phyloP scores from a whole-genome alignment of 805 yeast genomes.

The Huiozyma naganishii region DNA sequence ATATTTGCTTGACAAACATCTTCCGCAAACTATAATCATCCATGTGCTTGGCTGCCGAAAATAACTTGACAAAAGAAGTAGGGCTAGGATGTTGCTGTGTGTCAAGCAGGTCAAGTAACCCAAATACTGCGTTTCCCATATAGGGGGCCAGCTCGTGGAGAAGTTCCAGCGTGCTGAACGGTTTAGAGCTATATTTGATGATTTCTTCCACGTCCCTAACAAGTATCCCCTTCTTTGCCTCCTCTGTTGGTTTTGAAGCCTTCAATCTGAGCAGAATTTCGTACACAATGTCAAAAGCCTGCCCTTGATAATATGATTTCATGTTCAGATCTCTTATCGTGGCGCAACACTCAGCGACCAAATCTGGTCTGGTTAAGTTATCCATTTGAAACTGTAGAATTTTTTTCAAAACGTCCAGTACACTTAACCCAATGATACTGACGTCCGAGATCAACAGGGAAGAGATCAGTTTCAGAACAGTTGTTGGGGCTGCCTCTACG shows the following conservation, averaged over 20 bases:
- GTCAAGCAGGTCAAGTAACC: conserved; percentile 16
- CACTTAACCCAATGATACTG: conserved; percentile 79
- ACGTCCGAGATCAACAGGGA: conserved; percentile 66
- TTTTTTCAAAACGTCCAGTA: conserved; percentile 63
- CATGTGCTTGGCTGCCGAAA: conserved; percentile 8
- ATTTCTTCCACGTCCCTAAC: conserved; percentile 15
- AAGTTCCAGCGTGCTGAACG: conserved; percentile 19
- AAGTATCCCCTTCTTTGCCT: conserved; percentile 18
- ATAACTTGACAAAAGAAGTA: conserved; percentile 13
- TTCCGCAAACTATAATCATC: conserved; percentile 7
- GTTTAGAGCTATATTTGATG: conserved; percentile 11
- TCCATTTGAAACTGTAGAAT: conserved; percentile 39
- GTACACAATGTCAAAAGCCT: conserved; percentile 67
- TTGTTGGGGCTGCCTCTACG: conserved; percentile 11
- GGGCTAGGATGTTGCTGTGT: conserved; percentile 1
- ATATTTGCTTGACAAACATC: conserved; percentile 16
- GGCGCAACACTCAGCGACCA: conserved; percentile 37
- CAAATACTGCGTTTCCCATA: conserved; percentile 5
- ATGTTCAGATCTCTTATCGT: conserved; percentile 62
- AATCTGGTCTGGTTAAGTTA: conserved; percentile 14
- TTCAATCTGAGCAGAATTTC: conserved; percentile 43
- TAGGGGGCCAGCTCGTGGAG: conserved; percentile 18
- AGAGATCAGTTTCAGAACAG: conserved; percentile 35
- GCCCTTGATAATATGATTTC: conserved; percentile 80
- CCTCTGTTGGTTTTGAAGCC: conserved; percentile 8